Evolutionary conservation across 768 basidiomycete species (phyloP), one percentile per base, ranked within the genome.

Genomic region (Russula virescens): DNA sequence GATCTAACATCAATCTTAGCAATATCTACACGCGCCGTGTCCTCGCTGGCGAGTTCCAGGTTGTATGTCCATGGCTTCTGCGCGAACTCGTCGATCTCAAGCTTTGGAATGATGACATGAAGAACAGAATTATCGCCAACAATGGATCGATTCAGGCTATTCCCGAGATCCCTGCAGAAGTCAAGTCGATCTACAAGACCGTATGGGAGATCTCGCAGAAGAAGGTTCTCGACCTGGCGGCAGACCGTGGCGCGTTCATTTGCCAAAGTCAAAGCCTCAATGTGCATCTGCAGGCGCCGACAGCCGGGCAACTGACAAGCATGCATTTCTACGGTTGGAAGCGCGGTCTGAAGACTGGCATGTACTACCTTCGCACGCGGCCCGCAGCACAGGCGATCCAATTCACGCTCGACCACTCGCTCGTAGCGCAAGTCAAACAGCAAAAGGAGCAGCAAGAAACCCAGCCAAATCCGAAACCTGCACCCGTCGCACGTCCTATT

Each of bases 271-370:
- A 98, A 77, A 89, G 87, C 64, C 78, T 99, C 73, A 98, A 98
- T 74, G 83, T 99, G 61, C 96, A 98, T 73, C 76, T 99, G 52
- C 86, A 91, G 72, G 79, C 88, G 43, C 96, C 96, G 34, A 93
- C 93, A 3, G 79, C 87, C 61, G 92, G 92, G 10, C 96, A 99
- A 74, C 79, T 99, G 65, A 95, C 94, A 43, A 90, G 88, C 64
- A 94, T 94, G 93, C 94, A 95, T 75, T 96, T 95, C 80, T 98
- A 98, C 73, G 97, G 94, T n/a, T 98, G 97, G 97, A 96, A 96
- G 83, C 93, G 93, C 77, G 97, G 97, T 38, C 77, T 99, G 71
- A 99, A 99, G 84, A 99, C 97, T 1, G 97, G 96, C 68, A 95
- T 96, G 91, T 94, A 94, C 77, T 98, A 99, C 75, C 82, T 99